phyloP scores from a whole-genome alignment of 2,329 filamentous ascomycete genomes.

The Aspergillus viridinutans region DNA sequence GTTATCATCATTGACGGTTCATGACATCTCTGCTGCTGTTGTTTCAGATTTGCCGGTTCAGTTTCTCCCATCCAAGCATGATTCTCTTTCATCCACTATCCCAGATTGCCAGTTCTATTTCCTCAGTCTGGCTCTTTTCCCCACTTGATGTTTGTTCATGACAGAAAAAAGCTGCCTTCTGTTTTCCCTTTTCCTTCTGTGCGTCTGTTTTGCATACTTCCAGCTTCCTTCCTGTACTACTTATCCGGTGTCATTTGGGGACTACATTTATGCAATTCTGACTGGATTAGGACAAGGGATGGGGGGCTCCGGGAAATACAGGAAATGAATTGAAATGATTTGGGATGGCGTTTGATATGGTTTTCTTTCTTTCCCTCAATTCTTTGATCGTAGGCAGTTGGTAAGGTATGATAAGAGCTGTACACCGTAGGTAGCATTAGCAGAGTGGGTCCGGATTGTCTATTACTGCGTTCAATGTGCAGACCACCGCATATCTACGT shows the following conservation, averaged over 20 bases:
- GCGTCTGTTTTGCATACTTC: constrained; percentile 20
- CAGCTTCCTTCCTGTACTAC: constrained; percentile 23
- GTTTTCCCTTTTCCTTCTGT: constrained; percentile 14
- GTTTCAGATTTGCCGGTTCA: constrained; percentile 12
- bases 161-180: constrained; percentile 7
- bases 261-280: constrained; percentile 17
- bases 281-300: constrained; percentile 18
- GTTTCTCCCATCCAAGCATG: constrained; percentile 18
- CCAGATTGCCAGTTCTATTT: constrained; percentile 13
- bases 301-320: constrained; percentile 8
- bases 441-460: no score
- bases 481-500: no score
- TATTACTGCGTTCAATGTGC: no score
- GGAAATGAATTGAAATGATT: constrained; percentile 17
- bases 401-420: neutral
- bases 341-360: constrained; percentile 12
- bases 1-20: constrained; percentile 16
- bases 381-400: neutral
- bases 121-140: constrained; percentile 16
- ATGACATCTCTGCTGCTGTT: constrained; percentile 16
- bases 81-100: constrained; percentile 20
- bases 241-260: constrained; percentile 21
- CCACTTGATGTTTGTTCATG: constrained; percentile 13
- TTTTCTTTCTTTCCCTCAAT: neutral
- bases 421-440: neutral